phyloP scores from a whole-genome alignment of 1,284 basidiomycete genomes.

The Boletellus dicymbophilus region DNA sequence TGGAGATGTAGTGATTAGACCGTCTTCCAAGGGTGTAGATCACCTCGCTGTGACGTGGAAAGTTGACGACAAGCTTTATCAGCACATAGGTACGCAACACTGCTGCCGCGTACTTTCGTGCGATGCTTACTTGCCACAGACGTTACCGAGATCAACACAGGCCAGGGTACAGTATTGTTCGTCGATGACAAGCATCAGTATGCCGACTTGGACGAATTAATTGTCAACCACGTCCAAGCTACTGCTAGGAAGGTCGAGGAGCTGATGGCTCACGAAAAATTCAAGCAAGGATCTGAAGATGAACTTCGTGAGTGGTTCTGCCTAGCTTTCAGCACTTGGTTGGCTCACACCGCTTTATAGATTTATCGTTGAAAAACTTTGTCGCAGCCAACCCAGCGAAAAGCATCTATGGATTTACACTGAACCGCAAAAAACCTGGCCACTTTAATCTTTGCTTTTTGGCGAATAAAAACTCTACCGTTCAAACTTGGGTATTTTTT shows the following conservation, averaged over 20 bases:
- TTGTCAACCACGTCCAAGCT: conserved; percentile 96
- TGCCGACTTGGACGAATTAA: conserved; percentile 95
- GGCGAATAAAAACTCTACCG: conserved; percentile 87
- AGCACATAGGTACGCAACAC: conserved; percentile 83
- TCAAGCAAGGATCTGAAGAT: conserved; percentile 85
- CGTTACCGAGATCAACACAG: conserved; percentile 86
- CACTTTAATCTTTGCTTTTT: conserved; percentile 96
- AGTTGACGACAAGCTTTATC: conserved; percentile 95
- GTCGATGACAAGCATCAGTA: conserved; percentile 86
- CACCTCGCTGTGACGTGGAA: conserved; percentile 99
- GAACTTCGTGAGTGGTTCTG: conserved; percentile 77
- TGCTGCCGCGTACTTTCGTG: neutral
- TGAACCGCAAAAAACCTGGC: conserved; percentile 89
- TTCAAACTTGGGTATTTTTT: conserved; percentile 84
- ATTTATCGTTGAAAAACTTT: conserved; percentile 88
- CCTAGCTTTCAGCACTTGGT: neutral
- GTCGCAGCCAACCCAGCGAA: conserved; percentile 92
- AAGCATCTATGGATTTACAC: conserved; percentile 95
- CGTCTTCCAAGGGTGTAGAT: conserved; percentile 91
- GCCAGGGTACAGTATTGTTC: conserved; percentile 74
- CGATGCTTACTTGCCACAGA: conserved; percentile 49
- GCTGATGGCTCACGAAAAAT: conserved; percentile 95
- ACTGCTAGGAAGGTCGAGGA: conserved; percentile 95
- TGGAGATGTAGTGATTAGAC: conserved; percentile 95
- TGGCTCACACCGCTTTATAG: conserved; percentile 40